Conservation (phyloP, 257 asterid genomes). For the Scutellaria galericulata region DNA sequence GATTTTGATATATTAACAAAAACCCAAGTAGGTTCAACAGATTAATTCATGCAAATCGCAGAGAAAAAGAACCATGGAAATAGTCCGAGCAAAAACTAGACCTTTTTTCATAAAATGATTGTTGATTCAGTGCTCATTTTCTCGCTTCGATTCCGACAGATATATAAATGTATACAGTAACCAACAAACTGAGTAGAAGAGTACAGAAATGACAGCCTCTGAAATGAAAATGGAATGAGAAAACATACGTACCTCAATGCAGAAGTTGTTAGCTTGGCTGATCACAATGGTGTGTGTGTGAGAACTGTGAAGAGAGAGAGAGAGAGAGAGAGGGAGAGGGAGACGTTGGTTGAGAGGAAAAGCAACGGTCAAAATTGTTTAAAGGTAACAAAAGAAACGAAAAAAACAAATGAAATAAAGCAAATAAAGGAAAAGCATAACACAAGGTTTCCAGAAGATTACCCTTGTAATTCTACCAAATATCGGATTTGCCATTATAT, state of each 20-base stretch:
- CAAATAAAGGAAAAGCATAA: slow-evolving; percentile 50
- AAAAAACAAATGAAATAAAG: slow-evolving; percentile 43
- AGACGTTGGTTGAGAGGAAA: slow-evolving; percentile 48
- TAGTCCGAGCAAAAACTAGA: not conserved
- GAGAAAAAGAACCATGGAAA: not conserved
- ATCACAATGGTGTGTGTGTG: slow-evolving; percentile 36
- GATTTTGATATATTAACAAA: not conserved
- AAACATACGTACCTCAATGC: slow-evolving; percentile 48
- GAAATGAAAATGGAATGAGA: slow-evolving; percentile 46
- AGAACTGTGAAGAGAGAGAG: slow-evolving; percentile 14
- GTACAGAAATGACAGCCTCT: not conserved
- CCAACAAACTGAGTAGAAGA: slow-evolving; percentile 29
- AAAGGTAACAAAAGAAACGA: slow-evolving; percentile 38
- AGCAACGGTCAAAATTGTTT: slow-evolving; percentile 59
- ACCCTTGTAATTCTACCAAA: slow-evolving; percentile 28
- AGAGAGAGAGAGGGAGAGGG: slow-evolving; percentile 45
- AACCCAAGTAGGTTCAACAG: slow-evolving; percentile 26
- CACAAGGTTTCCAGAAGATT: slow-evolving; percentile 13
- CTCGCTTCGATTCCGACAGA: slow-evolving; percentile 16
- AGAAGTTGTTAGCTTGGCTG: slow-evolving; percentile 43
- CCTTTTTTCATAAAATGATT: not conserved
- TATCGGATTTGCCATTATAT: slow-evolving; percentile 32
- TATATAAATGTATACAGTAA: slow-evolving; percentile 1
- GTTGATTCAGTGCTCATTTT: not conserved
- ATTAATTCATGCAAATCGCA: slow-evolving; percentile 20